These are phyloP conservation scores for Aquilaria agallochum DNA, from an alignment of 441 rosid genomes.

Conservation along the genomic window DNA sequence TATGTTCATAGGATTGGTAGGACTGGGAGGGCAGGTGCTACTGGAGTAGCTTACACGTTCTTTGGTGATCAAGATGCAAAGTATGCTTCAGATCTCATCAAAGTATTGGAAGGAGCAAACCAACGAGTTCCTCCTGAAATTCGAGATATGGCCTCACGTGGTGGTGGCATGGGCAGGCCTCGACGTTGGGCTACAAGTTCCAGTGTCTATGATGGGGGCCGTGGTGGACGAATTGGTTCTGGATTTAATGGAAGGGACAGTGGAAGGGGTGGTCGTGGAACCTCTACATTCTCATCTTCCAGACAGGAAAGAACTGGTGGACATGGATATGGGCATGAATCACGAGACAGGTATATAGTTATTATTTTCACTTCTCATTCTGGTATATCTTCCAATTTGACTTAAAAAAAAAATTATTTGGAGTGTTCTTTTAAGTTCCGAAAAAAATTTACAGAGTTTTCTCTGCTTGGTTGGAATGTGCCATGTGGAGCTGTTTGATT, in stretches of 20 bases:
- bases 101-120: conserved; percentile 58
- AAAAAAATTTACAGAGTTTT: no score
- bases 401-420: no score
- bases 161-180: conserved; percentile 43
- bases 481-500: no score
- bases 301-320: conserved; percentile 35
- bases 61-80: conserved; percentile 62
- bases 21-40: conserved; percentile 74
- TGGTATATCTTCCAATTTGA: no score
- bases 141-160: conserved; percentile 56
- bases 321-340: conserved; percentile 40
- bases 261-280: conserved; percentile 6
- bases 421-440: no score
- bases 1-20: conserved; percentile 77
- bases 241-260: conserved; percentile 43
- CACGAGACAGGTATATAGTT: conserved; percentile 45
- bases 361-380: not conserved
- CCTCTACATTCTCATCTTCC: conserved; percentile 17
- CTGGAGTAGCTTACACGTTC: conserved; percentile 55
- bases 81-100: conserved; percentile 55
- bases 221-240: conserved; percentile 38
- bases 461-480: no score
- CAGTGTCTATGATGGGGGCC: conserved; percentile 29
- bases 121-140: conserved; percentile 57
- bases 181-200: conserved; percentile 45